These are phyloP conservation scores for Alternaria triticimaculans DNA, from an alignment of 2,329 filamentous ascomycete genomes.

Conservation along the genomic window DNA sequence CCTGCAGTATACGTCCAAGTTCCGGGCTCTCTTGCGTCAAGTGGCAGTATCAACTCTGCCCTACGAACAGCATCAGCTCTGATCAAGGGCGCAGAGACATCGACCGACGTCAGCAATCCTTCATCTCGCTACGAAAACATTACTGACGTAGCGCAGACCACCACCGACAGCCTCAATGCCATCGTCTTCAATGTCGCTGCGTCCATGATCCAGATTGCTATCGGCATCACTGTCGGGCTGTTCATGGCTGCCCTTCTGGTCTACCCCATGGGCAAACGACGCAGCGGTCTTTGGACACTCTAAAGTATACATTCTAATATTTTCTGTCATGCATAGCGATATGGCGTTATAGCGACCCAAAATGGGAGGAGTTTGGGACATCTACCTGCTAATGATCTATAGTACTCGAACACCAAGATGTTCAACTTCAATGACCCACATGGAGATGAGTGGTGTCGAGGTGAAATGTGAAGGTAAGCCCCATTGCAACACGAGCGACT, in stretches of 20 bases:
- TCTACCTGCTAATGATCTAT: slow-evolving; percentile 26
- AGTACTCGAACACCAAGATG: slow-evolving; percentile 21
- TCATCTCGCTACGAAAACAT: background rate
- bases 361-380: slow-evolving; percentile 8
- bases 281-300: slow-evolving; percentile 47
- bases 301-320: slow-evolving; percentile 29
- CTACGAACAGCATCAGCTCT: slow-evolving; percentile 36
- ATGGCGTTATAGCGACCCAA: slow-evolving; percentile 22
- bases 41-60: slow-evolving; percentile 38
- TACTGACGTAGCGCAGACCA: slow-evolving; percentile 20
- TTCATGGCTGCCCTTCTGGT: slow-evolving; percentile 58
- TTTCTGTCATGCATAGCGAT: slow-evolving; percentile 24
- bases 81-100: slow-evolving; percentile 26
- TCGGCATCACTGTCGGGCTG: slow-evolving; percentile 59
- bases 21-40: slow-evolving; percentile 41
- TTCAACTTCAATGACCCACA: slow-evolving; percentile 12
- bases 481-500: slow-evolving; percentile 9
- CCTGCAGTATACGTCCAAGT: slow-evolving; percentile 44
- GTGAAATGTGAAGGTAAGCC: slow-evolving; percentile 27
- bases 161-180: slow-evolving; percentile 29
- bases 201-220: slow-evolving; percentile 58
- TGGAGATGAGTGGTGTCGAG: slow-evolving; percentile 24
- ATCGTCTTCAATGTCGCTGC: slow-evolving; percentile 54
- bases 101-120: slow-evolving; percentile 26
- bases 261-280: slow-evolving; percentile 58